These are phyloP conservation scores for Immersiporthe knoxdaviesiana DNA, from an alignment of 2,329 filamentous ascomycete species.

Conservation along the genomic window DNA sequence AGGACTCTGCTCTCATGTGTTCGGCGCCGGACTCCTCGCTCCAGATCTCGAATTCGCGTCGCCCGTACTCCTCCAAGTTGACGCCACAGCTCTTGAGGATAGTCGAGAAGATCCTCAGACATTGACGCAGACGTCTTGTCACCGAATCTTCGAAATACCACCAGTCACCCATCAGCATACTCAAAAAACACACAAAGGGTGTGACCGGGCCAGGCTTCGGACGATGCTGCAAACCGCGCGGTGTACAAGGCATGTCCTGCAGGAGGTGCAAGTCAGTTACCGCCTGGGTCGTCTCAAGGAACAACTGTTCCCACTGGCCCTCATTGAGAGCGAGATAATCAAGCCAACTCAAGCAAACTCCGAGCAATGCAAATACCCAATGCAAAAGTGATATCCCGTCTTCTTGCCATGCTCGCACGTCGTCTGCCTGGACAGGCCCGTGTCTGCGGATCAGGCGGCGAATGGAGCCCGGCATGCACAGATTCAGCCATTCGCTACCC, in stretches of 20 bases:
- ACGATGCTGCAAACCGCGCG: no score
- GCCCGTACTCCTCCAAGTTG: conserved; percentile 10
- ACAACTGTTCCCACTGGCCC: not conserved
- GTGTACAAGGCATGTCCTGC: not conserved
- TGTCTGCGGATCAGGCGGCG: not conserved
- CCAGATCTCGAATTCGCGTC: not conserved
- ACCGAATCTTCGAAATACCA: no score
- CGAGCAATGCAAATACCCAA: not conserved
- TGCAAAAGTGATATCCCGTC: conserved; percentile 5
- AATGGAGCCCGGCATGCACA: not conserved
- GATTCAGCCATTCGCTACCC: no score
- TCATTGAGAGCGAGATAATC: fast-evolving
- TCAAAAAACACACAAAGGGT: not conserved
- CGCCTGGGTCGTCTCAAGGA: not conserved
- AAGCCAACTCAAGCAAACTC: no score
- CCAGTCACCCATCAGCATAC: no score
- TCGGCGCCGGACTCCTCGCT: no score
- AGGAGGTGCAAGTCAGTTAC: not conserved
- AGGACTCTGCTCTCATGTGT: not conserved
- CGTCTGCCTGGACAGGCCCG: not conserved
- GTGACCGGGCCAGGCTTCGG: not conserved
- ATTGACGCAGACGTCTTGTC: not conserved
- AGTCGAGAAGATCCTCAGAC: not conserved
- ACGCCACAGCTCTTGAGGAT: conserved; percentile 1
- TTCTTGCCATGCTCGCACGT: not conserved